A percentile compares a stretch with the other conserved stretches of the same genome.
Conservation (phyloP, 2,329 filamentous ascomycete species). For the Diaporthe batatas region DNA sequence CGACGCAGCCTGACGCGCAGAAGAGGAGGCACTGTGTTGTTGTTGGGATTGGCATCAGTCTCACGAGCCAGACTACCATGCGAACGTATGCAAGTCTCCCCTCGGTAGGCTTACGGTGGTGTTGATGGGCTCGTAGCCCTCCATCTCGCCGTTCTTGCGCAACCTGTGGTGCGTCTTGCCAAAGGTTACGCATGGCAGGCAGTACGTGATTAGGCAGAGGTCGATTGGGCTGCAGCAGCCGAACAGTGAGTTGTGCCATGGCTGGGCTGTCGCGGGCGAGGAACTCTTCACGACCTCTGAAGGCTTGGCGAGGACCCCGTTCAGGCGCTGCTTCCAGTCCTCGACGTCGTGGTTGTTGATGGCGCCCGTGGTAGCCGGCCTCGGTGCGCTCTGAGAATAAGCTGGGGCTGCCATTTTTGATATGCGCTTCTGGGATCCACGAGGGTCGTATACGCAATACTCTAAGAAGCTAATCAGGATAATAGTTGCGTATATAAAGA, state of each 20-base stretch:
- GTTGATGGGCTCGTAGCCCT: constrained; percentile 62
- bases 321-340: constrained; percentile 60
- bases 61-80: no score
- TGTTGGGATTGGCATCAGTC: no score
- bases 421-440: background rate
- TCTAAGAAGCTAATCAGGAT: background rate
- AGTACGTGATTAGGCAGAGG: constrained; percentile 60
- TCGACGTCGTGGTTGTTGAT: constrained; percentile 59
- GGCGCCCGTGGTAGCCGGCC: constrained; percentile 49
- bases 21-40: constrained; percentile 57
- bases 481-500: background rate
- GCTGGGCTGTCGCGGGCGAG: constrained; percentile 53
- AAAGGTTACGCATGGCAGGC: constrained; percentile 62
- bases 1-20: constrained; percentile 56
- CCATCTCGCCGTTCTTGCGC: constrained; percentile 55
- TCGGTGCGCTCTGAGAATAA: constrained; percentile 36
- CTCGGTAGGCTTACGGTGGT: constrained; percentile 55
- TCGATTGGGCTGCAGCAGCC: constrained; percentile 60
- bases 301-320: constrained; percentile 58
- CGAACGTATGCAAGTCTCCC: no score
- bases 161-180: constrained; percentile 63
- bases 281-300: constrained; percentile 57
- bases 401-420: constrained; percentile 42
- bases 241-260: constrained; percentile 58
- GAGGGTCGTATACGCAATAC: background rate